phyloP scores from a whole-genome alignment of 192 early-diverging fungal genomes.

The Allomyces macrogynus region DNA sequence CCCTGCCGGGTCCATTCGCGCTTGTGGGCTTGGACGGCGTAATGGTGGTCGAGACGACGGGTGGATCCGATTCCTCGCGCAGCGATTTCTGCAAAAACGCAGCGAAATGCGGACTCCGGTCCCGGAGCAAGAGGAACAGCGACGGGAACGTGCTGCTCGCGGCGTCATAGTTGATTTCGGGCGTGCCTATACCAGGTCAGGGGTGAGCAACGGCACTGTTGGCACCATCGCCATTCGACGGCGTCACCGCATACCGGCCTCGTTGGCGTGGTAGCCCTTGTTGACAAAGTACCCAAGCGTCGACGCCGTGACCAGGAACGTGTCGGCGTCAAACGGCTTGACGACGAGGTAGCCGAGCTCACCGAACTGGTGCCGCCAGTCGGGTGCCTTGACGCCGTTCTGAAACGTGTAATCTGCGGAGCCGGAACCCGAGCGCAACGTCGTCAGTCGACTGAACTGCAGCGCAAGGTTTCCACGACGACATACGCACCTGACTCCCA shows the following conservation, averaged over 20 bases:
- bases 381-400: conserved; percentile 35
- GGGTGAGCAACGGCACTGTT: too few relatives aligned
- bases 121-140: conserved; percentile 22
- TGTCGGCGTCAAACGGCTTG: conserved; percentile 19
- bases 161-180: conserved; percentile 33
- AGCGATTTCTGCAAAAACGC: conserved; percentile 17
- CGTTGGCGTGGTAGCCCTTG: conserved; percentile 29
- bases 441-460: too few relatives aligned
- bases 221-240: not conserved
- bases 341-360: conserved; percentile 34
- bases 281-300: conserved; percentile 38
- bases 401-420: conserved; percentile 31
- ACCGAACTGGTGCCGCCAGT: conserved; percentile 38
- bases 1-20: too few relatives aligned
- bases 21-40: too few relatives aligned
- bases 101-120: conserved; percentile 19
- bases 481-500: conserved; percentile 27
- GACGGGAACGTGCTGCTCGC: conserved; percentile 19
- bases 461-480: too few relatives aligned
- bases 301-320: conserved; percentile 27
- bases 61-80: not conserved
- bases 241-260: conserved; percentile 15
- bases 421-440: not conserved
- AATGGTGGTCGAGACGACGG: not conserved
- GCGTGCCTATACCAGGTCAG: conserved; percentile 12